Evolutionary conservation across 2,329 filamentous ascomycete species (phyloP).

Genomic region (Rachicladosporium sp.): DNA sequence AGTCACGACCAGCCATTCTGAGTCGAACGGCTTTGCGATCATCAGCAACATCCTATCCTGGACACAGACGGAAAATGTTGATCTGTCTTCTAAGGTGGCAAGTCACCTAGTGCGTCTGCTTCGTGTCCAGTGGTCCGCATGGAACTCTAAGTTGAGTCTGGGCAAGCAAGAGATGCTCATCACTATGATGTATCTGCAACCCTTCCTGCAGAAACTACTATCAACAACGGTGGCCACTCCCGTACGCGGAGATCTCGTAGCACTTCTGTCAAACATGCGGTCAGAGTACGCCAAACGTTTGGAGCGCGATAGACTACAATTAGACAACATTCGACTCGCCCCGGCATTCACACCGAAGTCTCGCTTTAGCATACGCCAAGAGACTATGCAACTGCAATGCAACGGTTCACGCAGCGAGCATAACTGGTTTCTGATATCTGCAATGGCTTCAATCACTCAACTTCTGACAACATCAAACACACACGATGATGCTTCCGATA

Average conservation of each 20-base stretch:
- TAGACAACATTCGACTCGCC: slow-evolving; percentile 56
- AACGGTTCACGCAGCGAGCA: slow-evolving; percentile 17
- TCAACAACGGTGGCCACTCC: slow-evolving; percentile 9
- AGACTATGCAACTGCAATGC: slow-evolving; percentile 19
- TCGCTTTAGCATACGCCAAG: neutral
- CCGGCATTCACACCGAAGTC: slow-evolving; percentile 1
- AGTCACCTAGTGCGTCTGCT: slow-evolving; percentile 57
- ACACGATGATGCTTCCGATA: slow-evolving; percentile 3
- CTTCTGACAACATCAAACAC: neutral
- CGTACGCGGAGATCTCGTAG: slow-evolving; percentile 39
- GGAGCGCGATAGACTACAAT: slow-evolving; percentile 58
- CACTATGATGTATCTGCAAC: slow-evolving; percentile 50
- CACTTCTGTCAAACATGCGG: slow-evolving; percentile 60
- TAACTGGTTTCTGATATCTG: slow-evolving; percentile 21
- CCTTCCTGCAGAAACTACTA: slow-evolving; percentile 27
- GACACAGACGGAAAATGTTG: slow-evolving; percentile 55
- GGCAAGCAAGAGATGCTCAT: slow-evolving; percentile 60
- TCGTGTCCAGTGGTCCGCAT: slow-evolving; percentile 54
- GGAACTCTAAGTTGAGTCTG: slow-evolving; percentile 44
- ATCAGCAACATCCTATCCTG: slow-evolving; percentile 59
- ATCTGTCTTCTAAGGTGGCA: slow-evolving; percentile 48
- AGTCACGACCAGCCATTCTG: slow-evolving; percentile 25
- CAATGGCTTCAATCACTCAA: slow-evolving; percentile 2
- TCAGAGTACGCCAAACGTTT: slow-evolving; percentile 63
- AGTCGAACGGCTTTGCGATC: slow-evolving; percentile 59